Conservation (phyloP, 2,329 filamentous ascomycete species). For the Stagonosporopsis vannaccii region DNA sequence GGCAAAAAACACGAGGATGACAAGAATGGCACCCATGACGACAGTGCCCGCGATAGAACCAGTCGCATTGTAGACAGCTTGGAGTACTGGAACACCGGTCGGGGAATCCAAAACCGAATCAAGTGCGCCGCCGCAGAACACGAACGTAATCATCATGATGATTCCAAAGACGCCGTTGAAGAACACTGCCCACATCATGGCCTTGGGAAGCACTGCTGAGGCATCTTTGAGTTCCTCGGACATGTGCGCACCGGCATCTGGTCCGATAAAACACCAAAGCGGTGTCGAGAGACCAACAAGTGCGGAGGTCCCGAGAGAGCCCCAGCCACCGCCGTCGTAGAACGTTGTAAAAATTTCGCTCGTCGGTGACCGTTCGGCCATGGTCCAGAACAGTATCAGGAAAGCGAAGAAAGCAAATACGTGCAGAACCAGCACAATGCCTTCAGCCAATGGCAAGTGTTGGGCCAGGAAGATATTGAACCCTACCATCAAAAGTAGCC, state of each 20-base stretch:
- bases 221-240: slow-evolving; percentile 45
- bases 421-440: slow-evolving; percentile 55
- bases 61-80: slow-evolving; percentile 38
- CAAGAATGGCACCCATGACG: slow-evolving; percentile 35
- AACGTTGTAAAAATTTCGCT: slow-evolving; percentile 56
- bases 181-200: slow-evolving; percentile 49
- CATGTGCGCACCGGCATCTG: slow-evolving; percentile 49
- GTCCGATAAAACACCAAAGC: slow-evolving; percentile 46
- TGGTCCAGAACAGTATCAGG: slow-evolving; percentile 46
- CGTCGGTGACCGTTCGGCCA: slow-evolving; percentile 43
- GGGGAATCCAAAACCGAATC: slow-evolving; percentile 22
- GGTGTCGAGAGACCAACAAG: slow-evolving; percentile 49
- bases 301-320: slow-evolving; percentile 51
- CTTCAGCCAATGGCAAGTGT: slow-evolving; percentile 55
- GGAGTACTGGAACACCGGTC: slow-evolving; percentile 29
- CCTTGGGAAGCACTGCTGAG: slow-evolving; percentile 39
- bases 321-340: slow-evolving; percentile 54
- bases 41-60: slow-evolving; percentile 30
- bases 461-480: slow-evolving; percentile 55
- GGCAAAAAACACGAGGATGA: slow-evolving; percentile 37
- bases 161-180: slow-evolving; percentile 49
- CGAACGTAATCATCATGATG: slow-evolving; percentile 45
- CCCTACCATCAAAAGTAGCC: slow-evolving; percentile 38
- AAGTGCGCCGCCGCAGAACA: slow-evolving; percentile 45
- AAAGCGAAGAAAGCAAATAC: slow-evolving; percentile 59